Conservation (phyloP, 2,329 filamentous ascomycete genomes). For the Fusarium sp. region DNA sequence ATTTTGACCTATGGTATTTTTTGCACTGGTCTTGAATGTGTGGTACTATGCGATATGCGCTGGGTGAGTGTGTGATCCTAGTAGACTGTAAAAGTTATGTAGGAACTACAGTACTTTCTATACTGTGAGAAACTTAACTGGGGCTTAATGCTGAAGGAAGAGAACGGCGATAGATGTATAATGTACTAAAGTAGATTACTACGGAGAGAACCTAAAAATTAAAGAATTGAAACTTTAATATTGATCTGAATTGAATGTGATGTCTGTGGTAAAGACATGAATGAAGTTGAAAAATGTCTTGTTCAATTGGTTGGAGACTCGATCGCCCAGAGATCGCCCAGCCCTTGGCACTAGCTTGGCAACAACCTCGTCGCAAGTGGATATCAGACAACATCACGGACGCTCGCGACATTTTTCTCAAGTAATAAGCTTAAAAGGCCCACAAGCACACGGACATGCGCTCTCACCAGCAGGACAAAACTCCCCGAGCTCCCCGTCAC, state of each 20-base stretch:
- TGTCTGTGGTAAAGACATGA: background rate
- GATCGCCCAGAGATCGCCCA: conserved; percentile 39
- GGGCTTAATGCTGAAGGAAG: background rate
- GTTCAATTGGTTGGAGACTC: conserved; percentile 13
- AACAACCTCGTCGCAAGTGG: conserved; percentile 23
- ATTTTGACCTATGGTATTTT: background rate
- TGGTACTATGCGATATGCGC: too few species aligned
- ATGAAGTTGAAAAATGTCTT: conserved; percentile 12
- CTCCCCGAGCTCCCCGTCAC: conserved; percentile 35
- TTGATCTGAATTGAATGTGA: too few species aligned
- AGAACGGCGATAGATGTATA: rapidly evolving
- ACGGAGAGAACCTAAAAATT: background rate
- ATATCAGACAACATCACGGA: conserved; percentile 9
- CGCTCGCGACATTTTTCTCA: background rate
- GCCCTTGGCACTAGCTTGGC: conserved; percentile 38
- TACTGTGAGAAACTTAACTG: background rate
- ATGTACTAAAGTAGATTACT: background rate
- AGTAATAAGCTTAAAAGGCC: conserved; percentile 41
- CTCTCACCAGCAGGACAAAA: background rate
- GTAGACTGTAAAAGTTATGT: background rate
- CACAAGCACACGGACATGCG: background rate
- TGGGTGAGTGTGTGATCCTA: rapidly evolving
- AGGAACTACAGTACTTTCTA: background rate
- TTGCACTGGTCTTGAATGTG: background rate
- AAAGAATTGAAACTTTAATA: background rate